These are phyloP conservation scores for Sporothrix dimorphospora DNA, from an alignment of 2,329 filamentous ascomycete species.

Conservation along the genomic window DNA sequence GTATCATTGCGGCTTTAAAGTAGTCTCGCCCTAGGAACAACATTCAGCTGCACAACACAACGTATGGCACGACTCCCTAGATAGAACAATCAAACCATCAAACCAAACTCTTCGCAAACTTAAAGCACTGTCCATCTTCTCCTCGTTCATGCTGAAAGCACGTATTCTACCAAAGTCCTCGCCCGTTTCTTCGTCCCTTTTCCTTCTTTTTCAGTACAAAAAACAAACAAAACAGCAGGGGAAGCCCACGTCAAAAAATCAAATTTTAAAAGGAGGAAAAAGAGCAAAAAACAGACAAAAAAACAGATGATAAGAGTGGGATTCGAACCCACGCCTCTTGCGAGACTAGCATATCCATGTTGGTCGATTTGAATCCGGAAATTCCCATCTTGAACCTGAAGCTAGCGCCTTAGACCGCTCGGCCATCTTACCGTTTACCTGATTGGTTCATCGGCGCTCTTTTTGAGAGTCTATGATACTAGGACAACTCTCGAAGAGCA, in stretches of 20 bases:
- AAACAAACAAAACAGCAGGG: background rate
- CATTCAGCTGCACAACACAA: background rate
- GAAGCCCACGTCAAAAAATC: too few species aligned
- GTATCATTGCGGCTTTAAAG: background rate
- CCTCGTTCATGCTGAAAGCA: background rate
- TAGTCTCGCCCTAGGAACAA: background rate
- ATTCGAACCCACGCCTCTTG: constrained; percentile 37
- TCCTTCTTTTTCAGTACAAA: background rate
- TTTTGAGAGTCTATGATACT: background rate
- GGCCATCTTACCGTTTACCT: constrained; percentile 34
- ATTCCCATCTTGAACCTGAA: constrained; percentile 30
- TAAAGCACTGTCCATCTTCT: background rate
- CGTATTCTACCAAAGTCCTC: too few species aligned
- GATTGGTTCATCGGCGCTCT: background rate
- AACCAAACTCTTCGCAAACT: background rate
- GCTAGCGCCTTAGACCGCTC: constrained; percentile 37
- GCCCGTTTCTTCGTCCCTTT: background rate
- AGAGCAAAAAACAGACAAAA: background rate
- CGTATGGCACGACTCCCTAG: background rate
- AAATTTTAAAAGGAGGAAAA: background rate
- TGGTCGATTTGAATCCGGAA: constrained; percentile 30
- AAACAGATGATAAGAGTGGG: constrained; percentile 35
- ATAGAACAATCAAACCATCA: background rate
- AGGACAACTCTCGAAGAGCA: background rate
- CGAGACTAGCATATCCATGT: constrained; percentile 27